These are phyloP conservation scores for Trifolium subterraneum DNA, from an alignment of 306 rosid genomes.

Conservation along the genomic window DNA sequence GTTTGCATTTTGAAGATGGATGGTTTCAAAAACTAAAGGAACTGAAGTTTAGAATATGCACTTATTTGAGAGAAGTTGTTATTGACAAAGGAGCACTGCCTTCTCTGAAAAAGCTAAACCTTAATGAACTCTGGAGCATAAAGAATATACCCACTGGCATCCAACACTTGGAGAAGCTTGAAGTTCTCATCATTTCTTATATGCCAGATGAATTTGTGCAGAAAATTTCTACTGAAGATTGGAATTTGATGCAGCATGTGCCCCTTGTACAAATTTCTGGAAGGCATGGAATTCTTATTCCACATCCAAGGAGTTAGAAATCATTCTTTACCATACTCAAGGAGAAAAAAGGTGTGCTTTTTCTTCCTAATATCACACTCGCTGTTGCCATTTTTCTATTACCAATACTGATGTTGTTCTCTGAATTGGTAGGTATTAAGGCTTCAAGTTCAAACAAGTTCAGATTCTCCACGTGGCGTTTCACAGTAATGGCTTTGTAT, in stretches of 20 bases:
- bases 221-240: not conserved
- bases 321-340: not conserved
- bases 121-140: not conserved
- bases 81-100: not conserved
- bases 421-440: too few relatives aligned
- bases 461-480: too few relatives aligned
- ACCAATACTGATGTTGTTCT: too few relatives aligned
- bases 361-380: too few relatives aligned
- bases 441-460: too few relatives aligned
- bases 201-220: not conserved
- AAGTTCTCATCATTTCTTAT: not conserved
- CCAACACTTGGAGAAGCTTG: not conserved
- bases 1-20: conserved; percentile 18
- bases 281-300: too few relatives aligned
- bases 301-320: not conserved
- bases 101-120: not conserved
- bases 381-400: too few relatives aligned
- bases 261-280: not conserved
- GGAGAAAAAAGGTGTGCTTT: not conserved
- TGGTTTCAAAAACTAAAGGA: not conserved
- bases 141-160: not conserved
- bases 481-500: too few relatives aligned
- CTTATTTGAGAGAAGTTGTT: not conserved
- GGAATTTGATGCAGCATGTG: not conserved
- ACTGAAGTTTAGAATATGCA: too few relatives aligned